Conservation (phyloP, 139 green algal species). For the Coelastrella sp. region DNA sequence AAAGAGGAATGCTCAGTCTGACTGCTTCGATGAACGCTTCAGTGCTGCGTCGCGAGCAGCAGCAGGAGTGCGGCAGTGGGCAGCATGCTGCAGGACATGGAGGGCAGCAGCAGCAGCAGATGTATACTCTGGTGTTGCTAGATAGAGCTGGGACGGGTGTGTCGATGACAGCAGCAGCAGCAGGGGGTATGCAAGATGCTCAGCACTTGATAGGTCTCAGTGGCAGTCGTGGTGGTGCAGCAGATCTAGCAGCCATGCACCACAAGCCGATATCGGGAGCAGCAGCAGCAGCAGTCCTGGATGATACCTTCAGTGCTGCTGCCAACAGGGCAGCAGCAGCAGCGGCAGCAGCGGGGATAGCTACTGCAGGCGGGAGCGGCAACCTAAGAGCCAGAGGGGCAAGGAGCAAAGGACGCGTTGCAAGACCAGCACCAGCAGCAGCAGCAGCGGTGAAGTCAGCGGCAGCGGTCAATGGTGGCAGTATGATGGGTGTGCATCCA, state of each 20-base stretch:
- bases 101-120: slow-evolving; percentile 24
- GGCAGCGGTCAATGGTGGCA: background rate
- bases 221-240: background rate
- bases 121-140: slow-evolving; percentile 23
- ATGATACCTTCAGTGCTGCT: background rate
- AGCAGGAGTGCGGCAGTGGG: background rate
- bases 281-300: background rate
- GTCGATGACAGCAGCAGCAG: background rate
- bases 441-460: background rate
- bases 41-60: background rate
- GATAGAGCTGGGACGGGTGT: slow-evolving; percentile 3
- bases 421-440: background rate
- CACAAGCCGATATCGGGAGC: no score
- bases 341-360: slow-evolving; percentile 12
- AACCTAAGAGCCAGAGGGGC: background rate
- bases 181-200: background rate
- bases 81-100: background rate
- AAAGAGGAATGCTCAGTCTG: background rate
- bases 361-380: no score
- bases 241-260: background rate
- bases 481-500: background rate
- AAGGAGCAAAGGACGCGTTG: background rate
- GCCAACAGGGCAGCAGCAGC: background rate
- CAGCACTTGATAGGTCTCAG: background rate
- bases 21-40: background rate